Percentiles rank a stretch among this genome's conserved stretches.
phyloP scores from a whole-genome alignment of 495 filamentous ascomycete genomes.

The Diplogelasinospora grovesii region DNA sequence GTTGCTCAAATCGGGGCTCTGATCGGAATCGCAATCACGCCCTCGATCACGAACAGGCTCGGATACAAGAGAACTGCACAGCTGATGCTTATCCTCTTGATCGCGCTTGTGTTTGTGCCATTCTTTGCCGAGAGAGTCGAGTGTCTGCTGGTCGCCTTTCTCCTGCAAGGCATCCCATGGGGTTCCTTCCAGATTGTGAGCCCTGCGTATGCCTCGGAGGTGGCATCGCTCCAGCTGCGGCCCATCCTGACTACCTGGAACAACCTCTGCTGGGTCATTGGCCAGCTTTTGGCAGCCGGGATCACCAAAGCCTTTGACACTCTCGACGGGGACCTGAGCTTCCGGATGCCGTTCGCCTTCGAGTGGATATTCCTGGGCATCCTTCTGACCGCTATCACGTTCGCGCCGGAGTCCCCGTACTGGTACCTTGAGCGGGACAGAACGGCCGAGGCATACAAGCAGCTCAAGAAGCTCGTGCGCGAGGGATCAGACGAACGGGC shows the following conservation, averaged over 20 bases:
- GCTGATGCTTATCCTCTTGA: slow-evolving; percentile 36
- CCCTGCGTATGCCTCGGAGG: slow-evolving; percentile 53
- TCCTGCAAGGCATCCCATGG: slow-evolving; percentile 69
- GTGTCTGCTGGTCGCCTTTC: slow-evolving; percentile 56
- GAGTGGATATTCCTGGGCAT: slow-evolving; percentile 66
- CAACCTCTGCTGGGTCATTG: slow-evolving; percentile 65
- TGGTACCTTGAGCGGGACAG: slow-evolving; percentile 61
- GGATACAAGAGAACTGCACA: slow-evolving; percentile 54
- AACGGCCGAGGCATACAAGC: slow-evolving; percentile 35
- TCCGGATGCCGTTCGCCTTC: slow-evolving; percentile 54
- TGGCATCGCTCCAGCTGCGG: slow-evolving; percentile 48
- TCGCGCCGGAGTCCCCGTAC: slow-evolving; percentile 72
- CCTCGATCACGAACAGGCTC: slow-evolving; percentile 53
- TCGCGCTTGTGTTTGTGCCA: slow-evolving; percentile 46
- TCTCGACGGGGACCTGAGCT: slow-evolving; percentile 49
- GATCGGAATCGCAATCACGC: slow-evolving; percentile 57
- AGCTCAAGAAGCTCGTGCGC: slow-evolving; percentile 51
- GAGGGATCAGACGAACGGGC: slow-evolving; percentile 42
- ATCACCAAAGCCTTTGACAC: slow-evolving; percentile 49
- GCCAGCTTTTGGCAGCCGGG: slow-evolving; percentile 55
- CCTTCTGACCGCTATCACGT: slow-evolving; percentile 52
- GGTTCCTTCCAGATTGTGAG: slow-evolving; percentile 53
- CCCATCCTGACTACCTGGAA: slow-evolving; percentile 60
- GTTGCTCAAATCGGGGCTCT: slow-evolving; percentile 37
- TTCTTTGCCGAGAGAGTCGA: slow-evolving; percentile 58